These are phyloP conservation scores for Pseudohyphozyma bogoriensis DNA, from an alignment of 768 basidiomycete species.

Conservation along the genomic window DNA sequence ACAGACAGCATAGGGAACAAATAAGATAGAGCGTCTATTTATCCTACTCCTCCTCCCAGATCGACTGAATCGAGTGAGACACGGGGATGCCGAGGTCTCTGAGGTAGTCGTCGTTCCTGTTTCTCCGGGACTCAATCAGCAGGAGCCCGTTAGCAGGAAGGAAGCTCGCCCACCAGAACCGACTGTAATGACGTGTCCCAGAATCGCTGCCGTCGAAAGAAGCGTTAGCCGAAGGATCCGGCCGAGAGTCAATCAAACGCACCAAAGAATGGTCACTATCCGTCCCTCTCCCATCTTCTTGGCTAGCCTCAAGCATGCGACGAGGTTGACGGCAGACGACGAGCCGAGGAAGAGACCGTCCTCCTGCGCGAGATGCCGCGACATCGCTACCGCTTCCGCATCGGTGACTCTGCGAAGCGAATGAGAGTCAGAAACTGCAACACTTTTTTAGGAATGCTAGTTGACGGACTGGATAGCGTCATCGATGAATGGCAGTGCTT, in stretches of 20 bases:
- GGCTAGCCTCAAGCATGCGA: conserved; percentile 76
- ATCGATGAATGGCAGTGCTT: conserved; percentile 73
- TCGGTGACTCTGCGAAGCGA: conserved; percentile 63
- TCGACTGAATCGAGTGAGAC: neutral
- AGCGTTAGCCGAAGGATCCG: conserved; percentile 1
- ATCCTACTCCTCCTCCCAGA: neutral
- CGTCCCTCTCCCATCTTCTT: conserved; percentile 53
- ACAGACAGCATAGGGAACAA: too few relatives aligned
- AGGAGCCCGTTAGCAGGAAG: neutral
- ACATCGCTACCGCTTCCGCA: conserved; percentile 90
- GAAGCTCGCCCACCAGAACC: conserved; percentile 43
- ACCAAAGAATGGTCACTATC: conserved; percentile 74
- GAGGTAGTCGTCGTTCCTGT: conserved; percentile 47
- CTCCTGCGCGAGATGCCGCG: conserved; percentile 75
- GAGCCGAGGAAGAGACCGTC: conserved; percentile 94
- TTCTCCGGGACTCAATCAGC: neutral
- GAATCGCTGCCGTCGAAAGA: conserved; percentile 48
- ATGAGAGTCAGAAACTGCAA: neutral
- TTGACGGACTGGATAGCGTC: conserved; percentile 66
- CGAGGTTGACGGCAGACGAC: conserved; percentile 88
- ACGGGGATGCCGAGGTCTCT: conserved; percentile 41
- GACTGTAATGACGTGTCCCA: conserved; percentile 56
- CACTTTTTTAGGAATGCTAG: neutral
- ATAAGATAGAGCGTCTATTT: too few relatives aligned
- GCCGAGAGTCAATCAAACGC: neutral